Base-by-base conservation (phyloP, 495 filamentous ascomycete species). In the Trichoderma gamsii region DNA sequence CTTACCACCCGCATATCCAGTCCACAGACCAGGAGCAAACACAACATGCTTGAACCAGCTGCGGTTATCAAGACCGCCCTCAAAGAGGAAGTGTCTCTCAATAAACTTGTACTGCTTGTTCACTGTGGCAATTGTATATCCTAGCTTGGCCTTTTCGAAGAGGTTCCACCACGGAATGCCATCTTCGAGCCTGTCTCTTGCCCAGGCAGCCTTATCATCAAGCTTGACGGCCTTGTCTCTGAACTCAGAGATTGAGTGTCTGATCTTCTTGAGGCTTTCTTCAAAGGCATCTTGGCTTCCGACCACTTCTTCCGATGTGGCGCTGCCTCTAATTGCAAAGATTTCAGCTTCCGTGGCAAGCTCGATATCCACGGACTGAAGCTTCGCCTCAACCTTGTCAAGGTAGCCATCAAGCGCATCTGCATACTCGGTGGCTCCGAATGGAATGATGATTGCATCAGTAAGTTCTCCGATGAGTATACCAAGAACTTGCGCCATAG, bases 1-100 rank as follows among this genome's bases (percentile, higher is more conserved):
- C 76, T 66, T 72, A 83, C 90, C 78, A 2, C 92, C 92, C 0
- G 92, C 80, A 77, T 97, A 97, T 8, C 92, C 92, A 0, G 92
- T 96, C 92, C 92, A 97, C 51, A 92, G 72, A 1, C 92, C 87
- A 29, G 95, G 95, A 0, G 89, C 93, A 76, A 93, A 96, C 52
- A 99, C 80, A 59, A 97, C 86, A 77, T 99, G 96, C 78, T 96
- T 97, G 78, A 93, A 99, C 84, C 96, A 96, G 46, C 89, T 85
- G 69, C 95, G 83, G 43, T 89, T 88, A 66, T 93, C 92, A 78
- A 96, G 81, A 29, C 94, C 93, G 44, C 84, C 77, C 64, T 90
- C 75, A 74, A 96, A 92, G 66, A 97, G 76, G 68, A 99, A 86
- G 76, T 91, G 77, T 4, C 90, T 86, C 74, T 99, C 95, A 66